Percentiles rank a stretch among this genome's conserved stretches.
phyloP scores from a whole-genome alignment of 345 rosid genomes.

The Angophora floribunda region DNA sequence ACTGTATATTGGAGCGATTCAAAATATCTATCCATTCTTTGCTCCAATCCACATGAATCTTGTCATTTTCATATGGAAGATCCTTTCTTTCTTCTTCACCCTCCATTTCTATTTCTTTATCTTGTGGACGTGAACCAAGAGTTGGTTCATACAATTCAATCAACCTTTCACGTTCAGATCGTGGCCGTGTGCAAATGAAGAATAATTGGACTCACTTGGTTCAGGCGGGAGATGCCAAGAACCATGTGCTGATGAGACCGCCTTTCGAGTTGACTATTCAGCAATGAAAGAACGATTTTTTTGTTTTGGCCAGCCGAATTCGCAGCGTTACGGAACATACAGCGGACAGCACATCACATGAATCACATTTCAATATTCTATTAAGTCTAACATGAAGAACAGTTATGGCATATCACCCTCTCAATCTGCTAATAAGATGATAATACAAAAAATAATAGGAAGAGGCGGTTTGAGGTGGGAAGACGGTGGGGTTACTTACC shows the following conservation, averaged over 20 bases:
- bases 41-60: background rate
- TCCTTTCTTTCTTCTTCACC: background rate
- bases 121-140: background rate
- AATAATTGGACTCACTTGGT: background rate
- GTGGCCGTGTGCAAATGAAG: too few relatives aligned
- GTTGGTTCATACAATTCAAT: too few relatives aligned
- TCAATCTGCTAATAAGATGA: background rate
- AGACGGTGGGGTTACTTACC: background rate
- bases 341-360: background rate
- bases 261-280: background rate
- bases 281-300: too few relatives aligned
- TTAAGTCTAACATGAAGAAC: background rate
- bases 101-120: background rate
- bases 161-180: too few relatives aligned
- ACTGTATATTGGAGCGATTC: background rate
- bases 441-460: background rate
- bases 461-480: background rate
- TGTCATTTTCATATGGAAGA: background rate
- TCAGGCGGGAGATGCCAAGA: background rate
- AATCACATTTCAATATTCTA: background rate
- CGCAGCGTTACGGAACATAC: background rate
- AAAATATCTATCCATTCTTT: background rate
- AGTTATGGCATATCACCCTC: background rate
- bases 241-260: background rate
- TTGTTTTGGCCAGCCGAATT: background rate